Base-by-base conservation (phyloP, 495 filamentous ascomycete genomes). In the Neurospora sublineolata region DNA sequence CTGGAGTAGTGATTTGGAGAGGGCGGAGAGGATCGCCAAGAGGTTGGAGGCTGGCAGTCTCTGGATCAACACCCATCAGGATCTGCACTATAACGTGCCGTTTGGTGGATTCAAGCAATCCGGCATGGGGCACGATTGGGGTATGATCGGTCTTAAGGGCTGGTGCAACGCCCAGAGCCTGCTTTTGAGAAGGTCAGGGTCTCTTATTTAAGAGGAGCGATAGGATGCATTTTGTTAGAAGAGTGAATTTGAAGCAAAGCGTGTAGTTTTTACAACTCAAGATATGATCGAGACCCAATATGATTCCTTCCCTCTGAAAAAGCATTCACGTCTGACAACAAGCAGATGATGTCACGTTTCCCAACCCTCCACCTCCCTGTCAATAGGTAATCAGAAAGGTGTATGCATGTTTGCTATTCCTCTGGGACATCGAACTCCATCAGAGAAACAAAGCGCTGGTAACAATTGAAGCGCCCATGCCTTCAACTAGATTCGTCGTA, bases 91-190 rank as follows among this genome's bases (percentile, higher is more conserved):
- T 14, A 79, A 85, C 73, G 82, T 81, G 4, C 80, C 84, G 6
- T 88, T 88, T 74, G 85, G 85, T 10, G 88, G 87, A 0, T 83
- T 85, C 72, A 89, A 89, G 81, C 78, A 84, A 73, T 85, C 82
- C 68, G 88, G 88, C 14, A 80, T 89, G 69, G 88, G 88, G 1
- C 80, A 82, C 70, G 88, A 89, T 40, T 85, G 82, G 82, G 84
- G 84, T 0, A 30, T 81, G 18, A 78, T 79, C 27, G 88, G 88
- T 8, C 70, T 89, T 68, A 79, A 84, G 71, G 78, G 76, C 3
- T 89, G 82, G 75, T 84, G 81, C 70, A 88, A 87, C 73, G 76
- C 83, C 16, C 84, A 86, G 73, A 68, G 42, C 3, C 30, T 72
- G 8, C 73, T 74, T 74, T 68, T 75, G 33, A 77, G 70, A 70